phyloP scores from a whole-genome alignment of 371 early-diverging fungal species.

The Apophysomyces ossiformis region DNA sequence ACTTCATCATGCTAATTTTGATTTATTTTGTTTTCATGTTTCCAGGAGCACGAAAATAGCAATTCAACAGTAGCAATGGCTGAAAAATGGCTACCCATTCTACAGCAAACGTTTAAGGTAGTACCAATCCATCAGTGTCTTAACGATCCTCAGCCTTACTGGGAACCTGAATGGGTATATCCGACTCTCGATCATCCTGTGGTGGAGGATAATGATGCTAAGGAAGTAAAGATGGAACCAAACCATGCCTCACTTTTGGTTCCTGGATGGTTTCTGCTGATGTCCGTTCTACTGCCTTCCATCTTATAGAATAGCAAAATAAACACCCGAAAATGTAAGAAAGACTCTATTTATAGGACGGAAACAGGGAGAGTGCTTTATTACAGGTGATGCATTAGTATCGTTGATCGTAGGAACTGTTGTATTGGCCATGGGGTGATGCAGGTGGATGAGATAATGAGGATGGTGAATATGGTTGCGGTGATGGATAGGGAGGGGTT shows the following conservation, averaged over 20 bases:
- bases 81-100: constrained; percentile 49
- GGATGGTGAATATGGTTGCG: not conserved
- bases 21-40: too few relatives aligned
- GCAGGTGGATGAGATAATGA: constrained; percentile 12
- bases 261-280: not conserved
- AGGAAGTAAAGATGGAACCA: not conserved
- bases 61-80: constrained; percentile 48
- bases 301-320: not conserved
- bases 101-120: constrained; percentile 46
- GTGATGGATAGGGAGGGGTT: not conserved
- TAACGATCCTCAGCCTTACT: constrained; percentile 55
- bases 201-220: not conserved
- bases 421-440: constrained; percentile 14
- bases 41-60: constrained; percentile 52
- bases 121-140: constrained; percentile 56
- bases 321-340: not conserved
- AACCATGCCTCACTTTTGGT: not conserved
- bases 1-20: not conserved
- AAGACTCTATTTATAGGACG: too few relatives aligned
- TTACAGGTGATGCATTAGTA: not conserved
- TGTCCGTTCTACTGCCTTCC: not conserved
- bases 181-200: constrained; percentile 30
- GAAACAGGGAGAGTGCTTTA: not conserved
- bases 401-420: constrained; percentile 4
- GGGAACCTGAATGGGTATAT: constrained; percentile 45